Evolutionary conservation across 2,329 filamentous ascomycete species (phyloP).

Genomic region (Tolypocladium sp.): DNA sequence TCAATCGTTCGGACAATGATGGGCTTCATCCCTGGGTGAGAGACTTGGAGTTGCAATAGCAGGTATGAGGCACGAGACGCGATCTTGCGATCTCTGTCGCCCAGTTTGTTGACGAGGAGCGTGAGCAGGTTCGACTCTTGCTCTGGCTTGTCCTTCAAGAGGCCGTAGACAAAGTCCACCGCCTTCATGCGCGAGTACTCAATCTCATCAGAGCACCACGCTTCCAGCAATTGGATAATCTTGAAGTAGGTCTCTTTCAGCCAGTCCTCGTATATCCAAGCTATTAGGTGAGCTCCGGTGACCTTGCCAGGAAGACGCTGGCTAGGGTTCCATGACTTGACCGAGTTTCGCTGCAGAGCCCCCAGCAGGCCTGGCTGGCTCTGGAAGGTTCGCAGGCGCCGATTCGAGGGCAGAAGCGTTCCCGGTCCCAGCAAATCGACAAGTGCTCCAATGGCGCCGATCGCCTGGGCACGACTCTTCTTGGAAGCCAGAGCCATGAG

Average conservation of each 20-base stretch:
- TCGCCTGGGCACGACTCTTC: conserved; percentile 83
- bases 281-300: conserved; percentile 67
- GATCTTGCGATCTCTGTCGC: conserved; percentile 92
- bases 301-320: conserved; percentile 66
- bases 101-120: conserved; percentile 90
- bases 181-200: conserved; percentile 84
- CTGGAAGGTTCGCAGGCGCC: conserved; percentile 71
- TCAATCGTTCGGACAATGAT: conserved; percentile 81
- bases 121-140: conserved; percentile 91
- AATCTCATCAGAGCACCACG: conserved; percentile 91
- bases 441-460: conserved; percentile 84
- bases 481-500: conserved; percentile 80
- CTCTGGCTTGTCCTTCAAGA: conserved; percentile 92
- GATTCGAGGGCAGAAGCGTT: conserved; percentile 70
- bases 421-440: conserved; percentile 93
- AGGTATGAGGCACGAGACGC: conserved; percentile 88
- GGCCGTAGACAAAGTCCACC: conserved; percentile 82
- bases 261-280: conserved; percentile 93
- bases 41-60: conserved; percentile 79
- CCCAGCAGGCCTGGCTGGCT: conserved; percentile 69
- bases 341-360: conserved; percentile 54
- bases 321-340: conserved; percentile 54
- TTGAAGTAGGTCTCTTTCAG: conserved; percentile 91
- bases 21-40: conserved; percentile 88
- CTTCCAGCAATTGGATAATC: conserved; percentile 81